Evolutionary conservation across 345 rosid genomes (phyloP).

Genomic region (Rhodamnia argentea): DNA sequence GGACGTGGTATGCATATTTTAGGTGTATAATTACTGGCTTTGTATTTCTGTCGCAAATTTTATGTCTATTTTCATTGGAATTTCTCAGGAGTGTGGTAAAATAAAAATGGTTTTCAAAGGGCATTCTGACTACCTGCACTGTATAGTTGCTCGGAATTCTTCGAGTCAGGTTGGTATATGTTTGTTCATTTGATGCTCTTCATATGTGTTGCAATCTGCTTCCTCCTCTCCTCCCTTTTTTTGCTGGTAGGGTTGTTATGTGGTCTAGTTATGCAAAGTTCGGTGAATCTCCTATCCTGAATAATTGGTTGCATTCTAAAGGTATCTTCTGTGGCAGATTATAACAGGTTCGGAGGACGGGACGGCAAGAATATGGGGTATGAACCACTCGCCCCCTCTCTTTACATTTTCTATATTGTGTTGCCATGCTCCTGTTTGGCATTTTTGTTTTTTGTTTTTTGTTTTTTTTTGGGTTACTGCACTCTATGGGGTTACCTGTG

Average conservation of each 20-base stretch:
- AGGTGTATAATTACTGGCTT: conserved; percentile 5
- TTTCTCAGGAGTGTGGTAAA: conserved; percentile 72
- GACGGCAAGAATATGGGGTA: conserved; percentile 96
- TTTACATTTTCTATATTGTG: neutral
- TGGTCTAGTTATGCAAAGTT: neutral
- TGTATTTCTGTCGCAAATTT: neutral
- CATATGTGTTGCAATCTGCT: neutral
- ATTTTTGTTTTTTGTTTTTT: neutral
- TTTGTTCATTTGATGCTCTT: neutral
- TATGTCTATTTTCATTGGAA: neutral
- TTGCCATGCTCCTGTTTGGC: neutral
- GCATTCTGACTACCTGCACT: conserved; percentile 81
- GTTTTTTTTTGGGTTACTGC: neutral
- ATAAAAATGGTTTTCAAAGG: conserved; percentile 79
- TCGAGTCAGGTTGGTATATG: conserved; percentile 53
- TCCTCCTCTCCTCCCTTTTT: too few relatives aligned
- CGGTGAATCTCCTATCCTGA: neutral
- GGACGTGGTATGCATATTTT: conserved; percentile 79
- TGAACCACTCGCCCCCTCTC: neutral
- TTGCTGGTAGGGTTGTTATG: neutral
- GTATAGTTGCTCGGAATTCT: conserved; percentile 59
- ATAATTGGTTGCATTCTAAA: neutral
- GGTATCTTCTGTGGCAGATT: conserved; percentile 34
- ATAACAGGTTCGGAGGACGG: conserved; percentile 98
- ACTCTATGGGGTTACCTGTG: neutral